Base-by-base conservation (phyloP, 2,329 filamentous ascomycete species). In the Pseudogymnoascus sp. region DNA sequence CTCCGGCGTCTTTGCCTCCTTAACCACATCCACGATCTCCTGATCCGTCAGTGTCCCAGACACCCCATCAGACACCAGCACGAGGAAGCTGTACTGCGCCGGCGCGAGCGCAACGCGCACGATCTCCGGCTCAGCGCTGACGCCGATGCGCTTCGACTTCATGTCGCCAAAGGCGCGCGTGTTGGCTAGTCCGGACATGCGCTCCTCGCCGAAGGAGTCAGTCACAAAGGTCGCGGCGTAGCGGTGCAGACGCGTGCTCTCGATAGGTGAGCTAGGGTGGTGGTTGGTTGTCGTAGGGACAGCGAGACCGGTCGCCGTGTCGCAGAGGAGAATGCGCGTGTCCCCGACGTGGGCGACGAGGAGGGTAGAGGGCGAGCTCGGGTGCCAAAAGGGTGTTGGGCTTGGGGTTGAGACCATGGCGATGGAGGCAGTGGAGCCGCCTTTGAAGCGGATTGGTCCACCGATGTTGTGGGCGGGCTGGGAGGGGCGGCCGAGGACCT, bases 151-250 rank as follows among this genome's bases (percentile, higher is more conserved):
- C 77, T 99, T 99, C 64, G 87, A 90, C 36, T 84, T 84, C 77
- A 97, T 92, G 78, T 99, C 95, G 25, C 95, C 95, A 74, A 99
- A 98, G 3, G 95, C 84, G 31, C 95, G 90, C 34, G 91, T 96
- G 77, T 99, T 99, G 69, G 95, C 95, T 0, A 99, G 83, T 0
- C 95, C 93, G 13, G 88, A 88, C 76, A 99, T 95, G 69, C 95
- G 92, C 77, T 98, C 93, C 77, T 99, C 95, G 73, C 95, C 95
- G 75, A 99, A 99, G 36, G 91, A 96, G 77, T 99, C 95, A 0
- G 93, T 95, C 16, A 96, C 89, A 74, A 98, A 93, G 2, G 89
- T 88, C 31, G 90, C 85, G 1, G 92, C 90, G 74, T 93, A 98
- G 60, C 93, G 88, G 51, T 93, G 89, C 23, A 99, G 83, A 6